These are phyloP conservation scores for Castanospermum australe DNA, from an alignment of 306 rosid genomes.

Conservation along the genomic window DNA sequence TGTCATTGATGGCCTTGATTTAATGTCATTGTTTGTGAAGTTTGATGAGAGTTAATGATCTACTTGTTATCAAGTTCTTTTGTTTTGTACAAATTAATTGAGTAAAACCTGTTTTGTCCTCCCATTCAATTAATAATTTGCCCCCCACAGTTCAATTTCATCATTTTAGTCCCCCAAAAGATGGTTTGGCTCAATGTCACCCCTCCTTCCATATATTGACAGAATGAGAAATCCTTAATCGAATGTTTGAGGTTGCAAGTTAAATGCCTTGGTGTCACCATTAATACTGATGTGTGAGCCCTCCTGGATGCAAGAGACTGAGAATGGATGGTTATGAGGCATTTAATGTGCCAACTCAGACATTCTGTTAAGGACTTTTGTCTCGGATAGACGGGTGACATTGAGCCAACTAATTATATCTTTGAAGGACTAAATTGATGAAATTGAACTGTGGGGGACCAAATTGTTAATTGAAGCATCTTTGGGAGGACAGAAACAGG, in stretches of 20 bases:
- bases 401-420: background rate
- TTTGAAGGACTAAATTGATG: background rate
- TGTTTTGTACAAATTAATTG: background rate
- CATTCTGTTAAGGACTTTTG: background rate
- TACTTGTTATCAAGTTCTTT: background rate
- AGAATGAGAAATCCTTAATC: conserved; percentile 18
- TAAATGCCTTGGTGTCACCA: background rate
- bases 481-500: too few species aligned
- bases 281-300: conserved; percentile 8
- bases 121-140: background rate
- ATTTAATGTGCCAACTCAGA: background rate
- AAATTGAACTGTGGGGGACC: too few species aligned
- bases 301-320: background rate
- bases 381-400: background rate
- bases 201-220: background rate
- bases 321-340: background rate
- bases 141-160: conserved; percentile 14
- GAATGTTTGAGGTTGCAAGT: conserved; percentile 21
- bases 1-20: conserved; percentile 8
- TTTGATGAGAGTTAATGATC: background rate
- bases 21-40: background rate
- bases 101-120: background rate
- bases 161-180: background rate
- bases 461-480: too few species aligned
- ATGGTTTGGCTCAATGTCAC: background rate